These are phyloP conservation scores for Tympanopsis confertula DNA, from an alignment of 2,329 filamentous ascomycete genomes.

Conservation along the genomic window DNA sequence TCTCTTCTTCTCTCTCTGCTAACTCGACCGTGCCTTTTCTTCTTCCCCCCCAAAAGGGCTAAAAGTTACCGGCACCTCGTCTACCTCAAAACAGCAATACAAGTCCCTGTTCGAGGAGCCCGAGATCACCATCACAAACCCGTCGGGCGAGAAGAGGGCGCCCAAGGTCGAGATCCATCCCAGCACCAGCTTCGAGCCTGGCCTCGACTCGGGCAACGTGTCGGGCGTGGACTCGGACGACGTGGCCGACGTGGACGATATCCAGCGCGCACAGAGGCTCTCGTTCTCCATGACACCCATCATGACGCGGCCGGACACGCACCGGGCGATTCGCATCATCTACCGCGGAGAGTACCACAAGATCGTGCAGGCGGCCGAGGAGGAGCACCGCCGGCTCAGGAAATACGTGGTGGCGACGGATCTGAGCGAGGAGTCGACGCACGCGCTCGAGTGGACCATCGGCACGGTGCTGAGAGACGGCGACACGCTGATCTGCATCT, in stretches of 20 bases:
- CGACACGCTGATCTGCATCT: constrained; percentile 85
- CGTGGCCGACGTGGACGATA: constrained; percentile 72
- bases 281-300: constrained; percentile 71
- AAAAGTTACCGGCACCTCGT: background rate
- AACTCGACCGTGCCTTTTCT: constrained; percentile 8
- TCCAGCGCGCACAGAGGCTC: constrained; percentile 78
- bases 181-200: constrained; percentile 70
- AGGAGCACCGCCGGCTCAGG: constrained; percentile 66
- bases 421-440: constrained; percentile 83
- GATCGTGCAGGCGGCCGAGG: constrained; percentile 67
- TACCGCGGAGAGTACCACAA: constrained; percentile 75
- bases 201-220: constrained; percentile 37
- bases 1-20: constrained; percentile 10
- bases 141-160: constrained; percentile 48
- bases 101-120: constrained; percentile 56
- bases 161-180: constrained; percentile 59
- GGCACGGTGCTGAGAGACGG: constrained; percentile 89
- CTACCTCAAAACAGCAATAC: constrained; percentile 41
- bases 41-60: constrained; percentile 7
- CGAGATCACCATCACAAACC: constrained; percentile 51
- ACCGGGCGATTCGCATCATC: constrained; percentile 79
- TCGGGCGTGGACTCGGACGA: constrained; percentile 70
- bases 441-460: constrained; percentile 94
- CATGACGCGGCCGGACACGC: constrained; percentile 61
- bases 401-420: constrained; percentile 96